Evolutionary conservation across 208 protist species (phyloP).

Genomic region (Acanthamoeba healyi): DNA sequence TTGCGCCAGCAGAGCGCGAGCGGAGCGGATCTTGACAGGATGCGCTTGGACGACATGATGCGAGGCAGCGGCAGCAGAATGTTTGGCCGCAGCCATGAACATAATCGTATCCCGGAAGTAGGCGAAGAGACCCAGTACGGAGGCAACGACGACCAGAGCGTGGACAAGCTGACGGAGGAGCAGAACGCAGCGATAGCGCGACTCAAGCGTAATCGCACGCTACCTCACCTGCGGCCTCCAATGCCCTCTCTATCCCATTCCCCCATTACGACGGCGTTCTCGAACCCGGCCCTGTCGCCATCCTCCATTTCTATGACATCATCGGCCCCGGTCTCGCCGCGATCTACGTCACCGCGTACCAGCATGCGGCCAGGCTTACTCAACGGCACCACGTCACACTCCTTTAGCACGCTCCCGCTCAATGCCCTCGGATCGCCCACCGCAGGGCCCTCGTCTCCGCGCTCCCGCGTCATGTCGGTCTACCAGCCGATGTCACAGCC

Average conservation of each 20-base stretch:
- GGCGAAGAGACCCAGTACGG: neutral
- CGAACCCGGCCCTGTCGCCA: neutral
- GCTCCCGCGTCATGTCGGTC: neutral
- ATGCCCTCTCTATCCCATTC: neutral
- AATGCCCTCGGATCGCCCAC: neutral
- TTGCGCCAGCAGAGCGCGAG: slow-evolving; percentile 5
- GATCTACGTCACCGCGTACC: neutral
- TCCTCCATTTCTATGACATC: neutral
- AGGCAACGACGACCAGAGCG: neutral
- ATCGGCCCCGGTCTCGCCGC: neutral
- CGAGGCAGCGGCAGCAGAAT: neutral
- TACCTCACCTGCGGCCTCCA: neutral
- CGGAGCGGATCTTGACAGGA: neutral
- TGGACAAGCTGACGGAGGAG: slow-evolving; percentile 34
- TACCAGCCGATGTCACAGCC: neutral
- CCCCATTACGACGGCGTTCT: neutral
- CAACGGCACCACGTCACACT: slow-evolving; percentile 7
- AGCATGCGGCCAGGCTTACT: neutral
- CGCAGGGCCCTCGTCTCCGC: neutral
- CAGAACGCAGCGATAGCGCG: slow-evolving; percentile 32
- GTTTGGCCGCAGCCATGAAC: neutral
- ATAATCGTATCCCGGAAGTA: neutral
- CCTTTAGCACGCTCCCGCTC: neutral
- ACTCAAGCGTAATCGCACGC: slow-evolving; percentile 24
- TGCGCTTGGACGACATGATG: neutral